Evolutionary conservation across 2,329 filamentous ascomycete genomes (phyloP).

Genomic region (Catunica adiposa): DNA sequence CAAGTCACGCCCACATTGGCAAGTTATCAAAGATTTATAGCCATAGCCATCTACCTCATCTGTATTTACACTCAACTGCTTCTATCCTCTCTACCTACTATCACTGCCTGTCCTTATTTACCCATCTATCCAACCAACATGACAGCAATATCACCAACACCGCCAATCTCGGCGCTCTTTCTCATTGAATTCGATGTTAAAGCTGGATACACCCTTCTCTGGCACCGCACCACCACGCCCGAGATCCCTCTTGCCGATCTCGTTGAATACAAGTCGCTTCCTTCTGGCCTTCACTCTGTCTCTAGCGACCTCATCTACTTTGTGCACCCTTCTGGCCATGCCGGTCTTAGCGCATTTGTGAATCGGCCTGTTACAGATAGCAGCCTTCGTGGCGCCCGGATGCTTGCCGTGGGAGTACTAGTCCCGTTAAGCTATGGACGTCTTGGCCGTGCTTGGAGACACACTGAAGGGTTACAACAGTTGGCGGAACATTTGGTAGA

Average conservation of each 20-base stretch:
- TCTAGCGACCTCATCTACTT: slow-evolving; percentile 86
- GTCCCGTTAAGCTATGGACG: slow-evolving; percentile 75
- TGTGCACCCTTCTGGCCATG: slow-evolving; percentile 61
- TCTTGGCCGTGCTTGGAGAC: slow-evolving; percentile 75
- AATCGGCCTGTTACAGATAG: slow-evolving; percentile 65
- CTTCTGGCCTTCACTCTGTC: slow-evolving; percentile 82
- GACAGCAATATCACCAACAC: slow-evolving; percentile 29
- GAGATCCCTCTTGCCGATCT: slow-evolving; percentile 65
- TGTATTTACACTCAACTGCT: no score
- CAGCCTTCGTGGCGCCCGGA: slow-evolving; percentile 68
- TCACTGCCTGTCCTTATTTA: neutral
- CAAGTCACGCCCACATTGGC: neutral
- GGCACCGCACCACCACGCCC: slow-evolving; percentile 53
- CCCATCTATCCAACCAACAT: slow-evolving; percentile 7
- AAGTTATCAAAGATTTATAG: neutral
- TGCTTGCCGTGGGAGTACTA: slow-evolving; percentile 80
- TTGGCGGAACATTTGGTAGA: slow-evolving; percentile 55
- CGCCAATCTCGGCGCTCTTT: slow-evolving; percentile 62
- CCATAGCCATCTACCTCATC: no score
- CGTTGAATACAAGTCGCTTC: slow-evolving; percentile 91
- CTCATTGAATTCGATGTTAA: slow-evolving; percentile 86
- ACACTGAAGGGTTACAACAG: slow-evolving; percentile 58
- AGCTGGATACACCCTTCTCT: slow-evolving; percentile 76
- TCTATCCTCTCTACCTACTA: neutral
- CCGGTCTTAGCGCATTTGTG: slow-evolving; percentile 81